Evolutionary conservation across 495 filamentous ascomycete genomes (phyloP), one percentile per base, ranked within the genome.

Genomic region (Aspergillus coremiiformis): DNA sequence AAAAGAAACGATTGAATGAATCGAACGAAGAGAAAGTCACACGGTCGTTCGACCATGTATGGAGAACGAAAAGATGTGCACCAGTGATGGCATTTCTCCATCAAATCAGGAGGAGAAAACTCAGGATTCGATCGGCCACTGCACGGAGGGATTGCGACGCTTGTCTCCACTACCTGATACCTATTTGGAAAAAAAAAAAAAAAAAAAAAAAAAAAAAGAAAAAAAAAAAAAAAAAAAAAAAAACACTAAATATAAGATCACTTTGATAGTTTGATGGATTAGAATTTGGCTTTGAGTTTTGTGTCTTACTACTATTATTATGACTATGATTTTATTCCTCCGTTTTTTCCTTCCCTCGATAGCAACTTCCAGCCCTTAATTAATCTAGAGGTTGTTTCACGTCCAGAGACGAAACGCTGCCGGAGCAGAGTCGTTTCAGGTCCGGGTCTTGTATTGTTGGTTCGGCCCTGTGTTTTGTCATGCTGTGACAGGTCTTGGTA

Each of bases 121-220:
- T n/a, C n/a, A n/a, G n/a, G n/a, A n/a, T n/a, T n/a, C 4, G 21
- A 49, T 49, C 47, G 32, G 21, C 47, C 8, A 8, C 4, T 27
- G 24, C 24, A 27, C 8, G 24, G 23, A 39, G 42, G 15, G 54
- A 49, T 56, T 56, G 54, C 54, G 54, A 56, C 54, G 54, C 48
- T 49, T 27, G 24, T 26, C 54, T 50, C 54, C 54, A 56, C 54
- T 35, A 11, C 23, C 45, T 27, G 14, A 8, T 27, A 27, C 8
- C 8, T 27, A 27, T 27, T n/a, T n/a, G n/a, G n/a, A n/a, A n/a
- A n/a, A n/a, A n/a, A n/a, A n/a, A n/a, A n/a, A n/a, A n/a, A n/a
- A n/a, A n/a, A n/a, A n/a, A n/a, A n/a, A n/a, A n/a, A n/a, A n/a
- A n/a, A n/a, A n/a, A n/a, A n/a, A n/a, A n/a, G n/a, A n/a, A n/a